Evolutionary conservation across 1,284 basidiomycete species (phyloP), one percentile per base, ranked within the genome.

Genomic region (Spongiforma sp.): DNA sequence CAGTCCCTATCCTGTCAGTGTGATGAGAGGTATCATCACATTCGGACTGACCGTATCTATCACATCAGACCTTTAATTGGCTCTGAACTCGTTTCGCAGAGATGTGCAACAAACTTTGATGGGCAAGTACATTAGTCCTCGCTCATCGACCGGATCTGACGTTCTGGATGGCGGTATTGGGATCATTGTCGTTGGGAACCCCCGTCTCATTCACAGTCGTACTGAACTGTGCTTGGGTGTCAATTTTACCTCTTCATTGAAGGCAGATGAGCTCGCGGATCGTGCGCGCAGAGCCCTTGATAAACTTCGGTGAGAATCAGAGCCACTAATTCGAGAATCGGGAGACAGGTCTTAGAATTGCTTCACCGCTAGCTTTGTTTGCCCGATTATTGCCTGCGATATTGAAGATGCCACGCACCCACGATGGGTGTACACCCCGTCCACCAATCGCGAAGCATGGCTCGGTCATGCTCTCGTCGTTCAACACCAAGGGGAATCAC

Each of bases 401-500:
- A 41, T 41, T 17, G 39, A 41, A 19, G 39, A 62, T 10, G 15
- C 33, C 30, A 32, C 21, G 4, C 64, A 67, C 28, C 69, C 67
- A 21, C 62, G 56, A 57, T 73, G 64, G 69, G 55, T 71, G 17
- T 71, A 73, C 36, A 65, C 59, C 12, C 71, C 67, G 11, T 71
- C 71, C 21, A 50, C 61, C 21, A 63, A 70, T 56, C 71, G 69
- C 5, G 52, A 63, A 26, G 63, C 69, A 19, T 71, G 69, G 71
- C 69, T 71, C 52, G 15, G 71, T 59, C 62, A 71, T 12, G 62
- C 69, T 3, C 17, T 73, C 33, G 63, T 36, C 9, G 59, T 73
- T 26, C 63, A 71, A 50, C 11, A 15, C 70, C 37, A 62, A 62
- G n/a, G n/a, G n/a, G n/a, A n/a, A n/a, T n/a, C n/a, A n/a, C n/a